Base-by-base conservation (phyloP, 345 rosid genomes). In the Erucastrum elatum region DNA sequence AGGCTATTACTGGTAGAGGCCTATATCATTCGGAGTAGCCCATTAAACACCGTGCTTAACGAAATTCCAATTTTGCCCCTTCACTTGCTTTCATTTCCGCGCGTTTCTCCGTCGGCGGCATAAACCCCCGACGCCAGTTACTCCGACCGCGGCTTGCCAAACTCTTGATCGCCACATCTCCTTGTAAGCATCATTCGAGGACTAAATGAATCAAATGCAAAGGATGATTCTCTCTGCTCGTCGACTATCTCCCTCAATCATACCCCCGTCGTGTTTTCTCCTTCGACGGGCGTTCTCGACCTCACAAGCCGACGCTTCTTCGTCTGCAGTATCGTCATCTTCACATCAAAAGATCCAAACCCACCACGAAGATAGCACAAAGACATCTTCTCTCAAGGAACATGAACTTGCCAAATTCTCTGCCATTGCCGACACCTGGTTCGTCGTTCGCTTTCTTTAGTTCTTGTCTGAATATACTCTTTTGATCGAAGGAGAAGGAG, bases 341-440 rank as follows among this genome's bases (percentile, higher is more conserved):
- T 5, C 80, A 46, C 53, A 72, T 29, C 73, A 66, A 2, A 82
- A 65, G 21, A 33, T 53, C 5, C 72, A 51, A 49, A 58, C 34
- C 4, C 6, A 4, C n/a, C 46, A 10, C 53, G 25, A 26, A 46
- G 62, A 11, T n/a, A 41, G 31, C 49, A 68, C 72, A 56, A 63
- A 9, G 1, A 71, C 81, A 4, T 87, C 97, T 16, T 87, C 93
- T 73, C 76, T 93, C 71, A 95, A 91, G 60, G 85, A 93, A 33
- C 56, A 77, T 6, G 96, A 91, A 78, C 90, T 93, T 17, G 89
- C 91, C 77, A 93, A 89, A 84, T 93, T 95, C 84, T 64, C 94
- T 11, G 93, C 96, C 21, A 21, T 21, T 21, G 21, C 21, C 21
- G 21, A 21, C 71, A 76, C 93, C 55, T 89, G 97, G 97, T 95